phyloP scores from a whole-genome alignment of 352 stramenopile species.

The Pythium oligandrum region DNA sequence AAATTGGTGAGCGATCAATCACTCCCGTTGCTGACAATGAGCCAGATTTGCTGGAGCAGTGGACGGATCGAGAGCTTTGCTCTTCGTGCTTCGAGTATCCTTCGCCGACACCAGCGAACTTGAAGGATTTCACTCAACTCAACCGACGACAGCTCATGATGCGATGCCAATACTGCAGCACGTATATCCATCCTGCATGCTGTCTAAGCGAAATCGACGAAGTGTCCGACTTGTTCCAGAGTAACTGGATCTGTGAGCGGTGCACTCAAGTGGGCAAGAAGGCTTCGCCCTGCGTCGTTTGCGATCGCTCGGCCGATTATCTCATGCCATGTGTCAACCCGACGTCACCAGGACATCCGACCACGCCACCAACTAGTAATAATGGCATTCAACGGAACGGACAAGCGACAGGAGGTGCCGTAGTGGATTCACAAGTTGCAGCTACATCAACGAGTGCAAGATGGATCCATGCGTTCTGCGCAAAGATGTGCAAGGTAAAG shows the following conservation, averaged over 20 bases:
- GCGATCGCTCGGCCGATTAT: constrained; percentile 64
- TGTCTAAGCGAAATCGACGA: constrained; percentile 67
- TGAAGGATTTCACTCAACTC: constrained; percentile 45
- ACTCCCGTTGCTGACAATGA: not conserved
- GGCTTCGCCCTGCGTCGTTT: constrained; percentile 48
- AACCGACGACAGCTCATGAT: constrained; percentile 79
- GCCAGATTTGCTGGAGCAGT: constrained; percentile 17
- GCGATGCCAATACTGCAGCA: constrained; percentile 83
- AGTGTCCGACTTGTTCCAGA: constrained; percentile 50
- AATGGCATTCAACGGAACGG: not conserved
- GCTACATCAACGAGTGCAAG: constrained; percentile 19
- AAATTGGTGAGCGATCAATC: not conserved
- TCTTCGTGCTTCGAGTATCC: constrained; percentile 74
- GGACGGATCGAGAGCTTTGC: constrained; percentile 69
- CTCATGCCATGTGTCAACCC: constrained; percentile 66
- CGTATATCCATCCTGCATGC: constrained; percentile 77
- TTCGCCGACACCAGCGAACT: constrained; percentile 37
- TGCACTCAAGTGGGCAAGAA: constrained; percentile 50
- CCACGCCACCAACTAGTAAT: not conserved
- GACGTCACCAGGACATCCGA: not conserved
- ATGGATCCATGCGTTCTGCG: constrained; percentile 78
- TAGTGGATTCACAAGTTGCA: not conserved
- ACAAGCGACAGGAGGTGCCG: not conserved
- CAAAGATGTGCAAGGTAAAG: constrained; percentile 70
- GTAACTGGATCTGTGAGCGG: constrained; percentile 84